Base-by-base conservation (phyloP, 2,329 filamentous ascomycete genomes). In the Xylaria polymorpha region DNA sequence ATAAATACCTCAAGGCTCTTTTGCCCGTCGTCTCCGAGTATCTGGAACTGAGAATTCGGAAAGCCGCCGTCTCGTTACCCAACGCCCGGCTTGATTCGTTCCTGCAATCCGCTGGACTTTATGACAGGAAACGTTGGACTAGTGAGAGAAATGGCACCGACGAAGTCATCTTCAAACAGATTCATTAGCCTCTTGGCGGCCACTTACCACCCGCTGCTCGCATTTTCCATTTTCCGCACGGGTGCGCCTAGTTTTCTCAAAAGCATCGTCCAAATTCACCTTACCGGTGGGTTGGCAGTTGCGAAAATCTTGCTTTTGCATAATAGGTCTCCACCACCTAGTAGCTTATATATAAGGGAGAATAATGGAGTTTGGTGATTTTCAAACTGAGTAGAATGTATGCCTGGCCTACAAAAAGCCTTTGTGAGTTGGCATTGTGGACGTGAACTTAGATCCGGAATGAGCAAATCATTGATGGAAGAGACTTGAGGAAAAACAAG, bases 11-110 rank as follows among this genome's bases (percentile, higher is more conserved):
- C 32, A 58, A 50, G 56, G 68, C 57, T 35, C 62, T 72, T 12
- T 29, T 71, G n/a, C 65, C 68, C 12, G 22, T 37, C 25, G 56
- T 64, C 20, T 72, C 70, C 4, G 15, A n/a, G 12, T 51, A 65
- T 20, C 60, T 72, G 14, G 60, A 70, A 43, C 50, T 72, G n/a
- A 66, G 70, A 8, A 66, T 72, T n/a, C 64, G 68, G 10, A 70
- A 56, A 12, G 68, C 68, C 8, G 70, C 70, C 22, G 70, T n/a
- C 10, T 66, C 64, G 9, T 32, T 72, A 25, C 35, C 61, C 18
- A 46, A 57, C 18, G 2, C 12, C 1, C 35, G 20, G 39, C 59
- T 72, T 32, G 15, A 58, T 9, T 9, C 6, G 1, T 60, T 70
- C 41, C 29, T 68, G 6, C 3, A 53, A 1, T 6, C 10, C 25